Conservation (phyloP, 2,329 filamentous ascomycete genomes). For the Aureobasidium musti region DNA sequence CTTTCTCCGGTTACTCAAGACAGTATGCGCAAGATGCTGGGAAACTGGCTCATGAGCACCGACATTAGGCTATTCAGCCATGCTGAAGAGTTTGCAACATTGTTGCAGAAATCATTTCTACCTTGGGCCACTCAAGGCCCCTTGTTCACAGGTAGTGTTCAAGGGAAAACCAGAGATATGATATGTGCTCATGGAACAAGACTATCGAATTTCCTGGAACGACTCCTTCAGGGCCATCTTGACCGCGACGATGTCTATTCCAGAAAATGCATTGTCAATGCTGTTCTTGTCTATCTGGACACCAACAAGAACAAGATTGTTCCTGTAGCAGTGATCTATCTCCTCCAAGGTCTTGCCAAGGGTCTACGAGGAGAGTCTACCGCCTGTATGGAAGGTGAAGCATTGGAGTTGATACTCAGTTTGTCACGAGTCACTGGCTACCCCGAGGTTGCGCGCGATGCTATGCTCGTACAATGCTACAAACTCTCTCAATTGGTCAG, state of each 20-base stretch:
- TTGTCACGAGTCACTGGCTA: conserved; percentile 45
- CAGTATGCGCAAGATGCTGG: conserved; percentile 50
- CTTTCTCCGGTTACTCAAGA: conserved; percentile 49
- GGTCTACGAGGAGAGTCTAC: conserved; percentile 37
- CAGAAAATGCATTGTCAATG: conserved; percentile 35
- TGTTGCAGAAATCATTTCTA: conserved; percentile 47
- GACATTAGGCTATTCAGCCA: conserved; percentile 34
- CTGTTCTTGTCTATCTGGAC: conserved; percentile 42
- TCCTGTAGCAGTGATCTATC: conserved; percentile 46
- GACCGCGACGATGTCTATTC: conserved; percentile 30
- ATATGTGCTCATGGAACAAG: conserved; percentile 47
- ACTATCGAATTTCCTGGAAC: conserved; percentile 43
- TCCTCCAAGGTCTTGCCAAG: conserved; percentile 47
- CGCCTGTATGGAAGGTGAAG: conserved; percentile 33
- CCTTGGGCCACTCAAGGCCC: conserved; percentile 52
- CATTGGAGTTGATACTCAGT: conserved; percentile 42
- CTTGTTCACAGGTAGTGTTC: conserved; percentile 47
- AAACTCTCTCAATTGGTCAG: conserved; percentile 33
- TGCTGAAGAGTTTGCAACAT: conserved; percentile 38
- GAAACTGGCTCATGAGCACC: conserved; percentile 48
- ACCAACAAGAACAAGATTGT: conserved; percentile 33
- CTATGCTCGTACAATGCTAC: conserved; percentile 31
- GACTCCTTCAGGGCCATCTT: conserved; percentile 36
- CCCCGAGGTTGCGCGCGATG: conserved; percentile 49
- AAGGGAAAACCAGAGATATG: conserved; percentile 38